Conservation (phyloP, 2,329 filamentous ascomycete genomes). For the Blastomyces gilchristii region DNA sequence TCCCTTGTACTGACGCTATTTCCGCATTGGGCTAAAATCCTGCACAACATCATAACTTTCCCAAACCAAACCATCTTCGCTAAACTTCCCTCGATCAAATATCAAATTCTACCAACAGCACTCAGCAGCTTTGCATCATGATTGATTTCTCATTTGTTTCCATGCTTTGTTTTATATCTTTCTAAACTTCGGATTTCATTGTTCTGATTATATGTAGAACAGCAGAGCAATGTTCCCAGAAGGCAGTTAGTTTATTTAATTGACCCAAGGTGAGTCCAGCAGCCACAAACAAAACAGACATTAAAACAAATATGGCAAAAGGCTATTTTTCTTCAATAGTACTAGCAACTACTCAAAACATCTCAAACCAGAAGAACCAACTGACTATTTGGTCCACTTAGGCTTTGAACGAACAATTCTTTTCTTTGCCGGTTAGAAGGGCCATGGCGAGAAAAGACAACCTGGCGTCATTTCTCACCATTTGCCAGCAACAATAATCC, state of each 20-base stretch:
- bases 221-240: no score
- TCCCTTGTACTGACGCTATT: no score
- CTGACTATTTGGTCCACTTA: no score
- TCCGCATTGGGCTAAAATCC: no score
- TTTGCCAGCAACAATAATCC: not conserved
- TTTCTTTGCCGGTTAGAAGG: no score
- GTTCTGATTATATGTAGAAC: not conserved
- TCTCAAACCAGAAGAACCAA: not conserved
- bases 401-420: no score
- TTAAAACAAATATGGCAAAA: not conserved
- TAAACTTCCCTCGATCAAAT: not conserved
- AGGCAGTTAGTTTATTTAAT: not conserved
- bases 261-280: not conserved
- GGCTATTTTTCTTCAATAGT: not conserved
- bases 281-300: not conserved
- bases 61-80: no score
- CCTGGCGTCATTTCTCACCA: not conserved
- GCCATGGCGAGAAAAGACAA: no score
- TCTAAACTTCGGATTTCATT: not conserved
- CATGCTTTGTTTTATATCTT: not conserved
- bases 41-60: not conserved
- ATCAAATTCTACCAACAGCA: no score
- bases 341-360: not conserved
- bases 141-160: not conserved
- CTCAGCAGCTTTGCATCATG: not conserved